Conservation (phyloP, 768 basidiomycete genomes). For the Calocera cornea region DNA sequence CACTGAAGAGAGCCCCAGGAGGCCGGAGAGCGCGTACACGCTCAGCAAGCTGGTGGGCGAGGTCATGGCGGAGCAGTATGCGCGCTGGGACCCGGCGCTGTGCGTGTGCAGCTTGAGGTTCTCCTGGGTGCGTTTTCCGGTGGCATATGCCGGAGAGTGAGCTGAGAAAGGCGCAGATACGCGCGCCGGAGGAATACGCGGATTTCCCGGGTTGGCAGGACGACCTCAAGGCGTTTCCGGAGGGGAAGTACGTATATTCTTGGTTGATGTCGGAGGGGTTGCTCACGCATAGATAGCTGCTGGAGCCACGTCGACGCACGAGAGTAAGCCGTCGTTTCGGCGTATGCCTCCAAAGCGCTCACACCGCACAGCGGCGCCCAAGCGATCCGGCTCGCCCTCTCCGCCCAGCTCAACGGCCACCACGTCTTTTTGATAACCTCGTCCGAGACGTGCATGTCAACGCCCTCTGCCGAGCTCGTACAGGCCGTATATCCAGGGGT, state of each 20-base stretch:
- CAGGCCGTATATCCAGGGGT: constrained; percentile 13
- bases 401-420: constrained; percentile 11
- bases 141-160: neutral
- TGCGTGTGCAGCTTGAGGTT: constrained; percentile 14
- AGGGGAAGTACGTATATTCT: constrained; percentile 13
- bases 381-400: constrained; percentile 11
- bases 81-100: constrained; percentile 15
- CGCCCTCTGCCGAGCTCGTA: constrained; percentile 13
- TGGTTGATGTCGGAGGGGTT: neutral
- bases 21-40: constrained; percentile 15
- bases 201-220: constrained; percentile 13
- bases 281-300: neutral
- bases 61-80: constrained; percentile 17
- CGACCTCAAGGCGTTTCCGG: constrained; percentile 9
- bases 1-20: constrained; percentile 12
- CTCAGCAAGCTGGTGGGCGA: constrained; percentile 15
- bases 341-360: neutral
- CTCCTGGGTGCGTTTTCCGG: neutral
- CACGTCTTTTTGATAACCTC: constrained; percentile 15
- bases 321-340: constrained; percentile 4
- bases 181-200: constrained; percentile 10
- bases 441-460: constrained; percentile 14
- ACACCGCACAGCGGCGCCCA: constrained; percentile 9
- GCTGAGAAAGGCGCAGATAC: constrained; percentile 7
- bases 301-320: constrained; percentile 13